Percentiles rank a stretch among this genome's conserved stretches.
phyloP scores from a whole-genome alignment of 2,329 filamentous ascomycete species.

The Calycina herbarum region DNA sequence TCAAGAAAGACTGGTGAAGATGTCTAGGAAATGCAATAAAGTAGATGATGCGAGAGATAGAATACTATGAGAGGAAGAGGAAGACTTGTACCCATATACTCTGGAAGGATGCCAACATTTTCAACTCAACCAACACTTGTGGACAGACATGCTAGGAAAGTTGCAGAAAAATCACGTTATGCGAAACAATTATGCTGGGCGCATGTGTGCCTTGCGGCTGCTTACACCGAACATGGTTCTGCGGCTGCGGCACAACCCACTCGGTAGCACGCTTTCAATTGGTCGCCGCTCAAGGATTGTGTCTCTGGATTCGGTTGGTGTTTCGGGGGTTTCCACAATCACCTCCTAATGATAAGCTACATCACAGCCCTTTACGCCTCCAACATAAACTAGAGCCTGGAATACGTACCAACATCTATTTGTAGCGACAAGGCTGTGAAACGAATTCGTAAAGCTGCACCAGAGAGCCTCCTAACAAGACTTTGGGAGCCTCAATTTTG shows the following conservation, averaged over 20 bases:
- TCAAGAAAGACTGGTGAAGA: neutral
- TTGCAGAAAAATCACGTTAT: slow-evolving; percentile 4
- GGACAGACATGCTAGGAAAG: neutral
- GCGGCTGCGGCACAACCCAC: neutral
- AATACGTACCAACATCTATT: neutral
- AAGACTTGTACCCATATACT: slow-evolving; percentile 1
- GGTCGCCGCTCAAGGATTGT: neutral
- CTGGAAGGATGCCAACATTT: slow-evolving; percentile 1
- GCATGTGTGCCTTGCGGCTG: neutral
- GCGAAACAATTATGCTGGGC: neutral
- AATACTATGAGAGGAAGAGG: neutral
- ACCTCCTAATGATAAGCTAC: neutral
- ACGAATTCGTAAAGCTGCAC: neutral
- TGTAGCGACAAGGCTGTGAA: neutral
- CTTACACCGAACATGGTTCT: neutral
- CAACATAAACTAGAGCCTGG: neutral
- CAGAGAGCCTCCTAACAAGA: neutral
- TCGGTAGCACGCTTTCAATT: neutral
- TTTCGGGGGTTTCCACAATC: neutral
- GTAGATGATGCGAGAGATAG: neutral
- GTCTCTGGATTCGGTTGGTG: slow-evolving; percentile 5
- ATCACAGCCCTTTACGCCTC: slow-evolving; percentile 4
- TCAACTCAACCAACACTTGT: neutral
- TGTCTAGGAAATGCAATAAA: neutral
- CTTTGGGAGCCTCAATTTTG: neutral